Percentiles rank a stretch among this genome's conserved stretches.
Evolutionary conservation across 805 yeast species (phyloP).

Genomic region (Barnettozyma salicaria): DNA sequence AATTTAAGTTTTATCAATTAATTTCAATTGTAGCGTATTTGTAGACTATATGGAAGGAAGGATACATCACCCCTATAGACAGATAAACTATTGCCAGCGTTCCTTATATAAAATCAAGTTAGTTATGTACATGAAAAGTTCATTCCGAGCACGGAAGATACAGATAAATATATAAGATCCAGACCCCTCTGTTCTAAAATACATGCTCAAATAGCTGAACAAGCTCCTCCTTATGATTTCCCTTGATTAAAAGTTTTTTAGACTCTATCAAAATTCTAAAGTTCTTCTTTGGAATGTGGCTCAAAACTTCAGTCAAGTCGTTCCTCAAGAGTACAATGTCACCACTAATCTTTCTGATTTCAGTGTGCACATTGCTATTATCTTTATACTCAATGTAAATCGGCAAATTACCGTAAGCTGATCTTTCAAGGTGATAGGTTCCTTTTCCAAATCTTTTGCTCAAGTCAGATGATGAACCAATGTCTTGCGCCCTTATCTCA

Average conservation of each 20-base stretch:
- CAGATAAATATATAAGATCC: not conserved
- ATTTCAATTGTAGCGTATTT: too few relatives aligned
- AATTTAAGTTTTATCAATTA: too few relatives aligned
- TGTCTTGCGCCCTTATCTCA: slow-evolving; percentile 28
- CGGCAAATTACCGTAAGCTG: slow-evolving; percentile 69
- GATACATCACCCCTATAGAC: too few relatives aligned
- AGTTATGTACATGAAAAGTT: slow-evolving; percentile 3
- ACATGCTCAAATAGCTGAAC: slow-evolving; percentile 14
- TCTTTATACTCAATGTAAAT: slow-evolving; percentile 66
- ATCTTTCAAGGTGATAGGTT: slow-evolving; percentile 36
- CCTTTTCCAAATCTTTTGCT: slow-evolving; percentile 24
- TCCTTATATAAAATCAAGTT: too few relatives aligned
- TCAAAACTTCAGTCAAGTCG: slow-evolving; percentile 52
- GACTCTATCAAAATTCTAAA: slow-evolving; percentile 47
- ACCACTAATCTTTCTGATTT: slow-evolving; percentile 66
- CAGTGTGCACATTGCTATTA: slow-evolving; percentile 60
- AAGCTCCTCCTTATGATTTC: slow-evolving; percentile 20
- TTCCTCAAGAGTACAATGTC: slow-evolving; percentile 57
- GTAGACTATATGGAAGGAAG: too few relatives aligned
- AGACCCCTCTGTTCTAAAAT: slow-evolving; percentile 9
- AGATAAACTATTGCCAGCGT: too few relatives aligned
- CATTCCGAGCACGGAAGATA: too few relatives aligned
- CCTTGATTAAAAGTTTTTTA: slow-evolving; percentile 35
- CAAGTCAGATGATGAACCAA: slow-evolving; percentile 20
- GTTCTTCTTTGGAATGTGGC: slow-evolving; percentile 39